phyloP scores from a whole-genome alignment of 2,329 filamentous ascomycete genomes.

The Nannizziopsis arthrosporioides region DNA sequence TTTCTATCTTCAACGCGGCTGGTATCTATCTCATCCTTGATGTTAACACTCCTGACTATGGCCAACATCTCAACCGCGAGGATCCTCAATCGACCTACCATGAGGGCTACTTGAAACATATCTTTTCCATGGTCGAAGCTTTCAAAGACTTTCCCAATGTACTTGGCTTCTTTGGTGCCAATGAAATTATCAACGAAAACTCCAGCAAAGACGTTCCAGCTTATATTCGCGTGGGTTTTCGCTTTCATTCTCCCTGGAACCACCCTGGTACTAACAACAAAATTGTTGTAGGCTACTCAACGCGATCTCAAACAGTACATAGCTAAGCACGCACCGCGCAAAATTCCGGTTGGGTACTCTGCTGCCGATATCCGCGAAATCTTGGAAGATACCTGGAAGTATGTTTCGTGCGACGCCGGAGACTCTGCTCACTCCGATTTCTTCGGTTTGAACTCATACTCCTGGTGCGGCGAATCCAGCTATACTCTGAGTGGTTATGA shows the following conservation, averaged over 20 bases:
- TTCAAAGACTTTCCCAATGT: slow-evolving; percentile 57
- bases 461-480: slow-evolving; percentile 52
- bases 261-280: slow-evolving; percentile 20
- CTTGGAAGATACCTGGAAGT: slow-evolving; percentile 49
- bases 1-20: slow-evolving; percentile 53
- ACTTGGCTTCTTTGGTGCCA: slow-evolving; percentile 55
- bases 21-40: slow-evolving; percentile 57
- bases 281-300: slow-evolving; percentile 44
- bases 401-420: slow-evolving; percentile 46
- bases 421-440: slow-evolving; percentile 47
- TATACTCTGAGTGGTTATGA: slow-evolving; percentile 46
- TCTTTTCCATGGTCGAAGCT: slow-evolving; percentile 53
- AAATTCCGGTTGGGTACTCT: slow-evolving; percentile 57
- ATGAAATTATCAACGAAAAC: slow-evolving; percentile 56
- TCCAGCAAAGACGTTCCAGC: slow-evolving; percentile 43
- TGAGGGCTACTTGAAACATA: slow-evolving; percentile 43
- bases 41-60: slow-evolving; percentile 50
- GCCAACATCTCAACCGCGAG: slow-evolving; percentile 46
- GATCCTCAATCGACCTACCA: slow-evolving; percentile 47
- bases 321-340: slow-evolving; percentile 43
- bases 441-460: slow-evolving; percentile 57
- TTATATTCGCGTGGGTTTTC: slow-evolving; percentile 43
- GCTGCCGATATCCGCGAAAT: slow-evolving; percentile 54
- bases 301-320: slow-evolving; percentile 60
- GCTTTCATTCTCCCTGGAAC: not conserved